These are phyloP conservation scores for Cardiospermum halicacabum DNA, from an alignment of 345 rosid species.

Conservation along the genomic window DNA sequence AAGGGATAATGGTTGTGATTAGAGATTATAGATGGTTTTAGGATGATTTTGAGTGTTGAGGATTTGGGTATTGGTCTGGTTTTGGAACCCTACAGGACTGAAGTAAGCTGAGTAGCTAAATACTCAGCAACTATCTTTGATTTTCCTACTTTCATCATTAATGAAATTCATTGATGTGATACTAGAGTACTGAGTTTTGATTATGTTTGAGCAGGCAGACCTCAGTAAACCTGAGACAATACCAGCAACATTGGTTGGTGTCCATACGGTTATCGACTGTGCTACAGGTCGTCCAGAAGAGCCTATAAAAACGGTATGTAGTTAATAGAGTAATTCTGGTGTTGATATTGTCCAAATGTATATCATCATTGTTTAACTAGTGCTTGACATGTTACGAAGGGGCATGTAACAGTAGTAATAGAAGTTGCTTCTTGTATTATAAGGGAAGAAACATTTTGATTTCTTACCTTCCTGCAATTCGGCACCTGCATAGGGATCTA, in stretches of 20 bases:
- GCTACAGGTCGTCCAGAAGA: conserved; percentile 99
- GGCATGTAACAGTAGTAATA: neutral
- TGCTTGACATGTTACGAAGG: neutral
- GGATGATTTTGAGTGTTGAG: no score
- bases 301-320: conserved; percentile 75
- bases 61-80: neutral
- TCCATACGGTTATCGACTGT: conserved; percentile 88
- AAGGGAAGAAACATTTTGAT: neutral
- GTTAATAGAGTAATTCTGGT: neutral
- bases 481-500: neutral
- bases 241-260: conserved; percentile 90
- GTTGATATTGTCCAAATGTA: neutral
- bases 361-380: neutral
- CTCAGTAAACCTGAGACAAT: conserved; percentile 90
- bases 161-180: no score
- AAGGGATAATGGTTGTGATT: no score
- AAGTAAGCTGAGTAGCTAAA: no score
- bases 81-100: no score
- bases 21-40: no score
- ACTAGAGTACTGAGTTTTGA: neutral
- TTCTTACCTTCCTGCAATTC: neutral
- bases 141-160: no score
- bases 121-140: no score
- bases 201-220: conserved; percentile 61
- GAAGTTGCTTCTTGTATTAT: neutral